Conservation (phyloP, 129 eudicot genomes). For the Scalesia atractyloides region DNA sequence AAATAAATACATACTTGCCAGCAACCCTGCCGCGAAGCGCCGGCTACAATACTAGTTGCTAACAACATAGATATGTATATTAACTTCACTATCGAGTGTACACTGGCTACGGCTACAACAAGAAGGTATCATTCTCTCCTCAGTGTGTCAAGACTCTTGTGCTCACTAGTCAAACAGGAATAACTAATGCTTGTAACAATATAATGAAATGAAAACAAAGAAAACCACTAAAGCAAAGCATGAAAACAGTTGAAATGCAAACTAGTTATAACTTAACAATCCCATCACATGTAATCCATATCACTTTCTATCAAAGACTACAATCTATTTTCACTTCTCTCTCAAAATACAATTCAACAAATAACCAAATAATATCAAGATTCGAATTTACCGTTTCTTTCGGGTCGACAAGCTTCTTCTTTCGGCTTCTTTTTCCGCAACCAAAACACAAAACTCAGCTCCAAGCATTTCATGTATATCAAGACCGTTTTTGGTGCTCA, state of each 20-base stretch:
- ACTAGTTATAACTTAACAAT: slow-evolving; percentile 9
- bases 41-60: no score
- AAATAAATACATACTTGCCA: no score
- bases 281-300: slow-evolving; percentile 14
- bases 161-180: background rate
- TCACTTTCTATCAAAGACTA: slow-evolving; percentile 23
- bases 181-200: background rate
- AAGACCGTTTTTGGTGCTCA: slow-evolving; percentile 50
- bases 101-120: no score
- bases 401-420: slow-evolving; percentile 47
- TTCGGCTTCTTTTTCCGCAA: slow-evolving; percentile 86
- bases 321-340: slow-evolving; percentile 24
- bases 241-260: background rate
- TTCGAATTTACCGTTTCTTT: slow-evolving; percentile 40
- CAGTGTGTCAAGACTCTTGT: background rate
- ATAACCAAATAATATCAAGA: slow-evolving; percentile 2
- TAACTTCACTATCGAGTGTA: no score
- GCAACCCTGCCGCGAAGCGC: no score
- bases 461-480: slow-evolving; percentile 91
- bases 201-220: background rate
- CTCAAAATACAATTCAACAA: background rate
- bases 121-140: no score
- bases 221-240: background rate
- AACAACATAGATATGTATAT: no score
- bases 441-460: slow-evolving; percentile 79